A percentile compares a stretch with the other conserved stretches of the same genome.
Evolutionary conservation across 371 early-diverging fungal species (phyloP).

Genomic region (Mortierella sp.): DNA sequence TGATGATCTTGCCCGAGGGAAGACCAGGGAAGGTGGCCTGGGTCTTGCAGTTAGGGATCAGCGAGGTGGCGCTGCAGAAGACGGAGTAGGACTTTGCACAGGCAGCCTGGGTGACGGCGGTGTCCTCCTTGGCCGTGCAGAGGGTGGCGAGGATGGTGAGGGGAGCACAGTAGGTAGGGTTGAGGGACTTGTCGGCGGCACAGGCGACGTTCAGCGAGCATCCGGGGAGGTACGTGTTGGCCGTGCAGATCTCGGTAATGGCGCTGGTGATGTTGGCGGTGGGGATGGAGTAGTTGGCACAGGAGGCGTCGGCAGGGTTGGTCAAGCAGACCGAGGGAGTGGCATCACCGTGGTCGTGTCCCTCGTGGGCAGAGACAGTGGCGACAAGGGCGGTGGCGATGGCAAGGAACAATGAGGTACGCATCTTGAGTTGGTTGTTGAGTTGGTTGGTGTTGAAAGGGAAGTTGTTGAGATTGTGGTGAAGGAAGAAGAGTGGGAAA

Average conservation of each 20-base stretch:
- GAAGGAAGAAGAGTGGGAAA: conserved; percentile 11
- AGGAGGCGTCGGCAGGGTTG: conserved; percentile 47
- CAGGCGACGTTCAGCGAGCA: conserved; percentile 57
- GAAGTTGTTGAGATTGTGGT: neutral
- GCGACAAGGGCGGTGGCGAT: conserved; percentile 38
- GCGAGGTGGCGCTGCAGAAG: conserved; percentile 42
- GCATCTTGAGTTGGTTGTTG: conserved; percentile 30
- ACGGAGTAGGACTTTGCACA: conserved; percentile 47
- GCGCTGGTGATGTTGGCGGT: conserved; percentile 29
- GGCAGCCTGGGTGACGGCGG: conserved; percentile 26
- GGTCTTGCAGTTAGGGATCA: conserved; percentile 49
- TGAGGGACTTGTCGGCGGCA: conserved; percentile 33
- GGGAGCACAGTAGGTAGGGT: conserved; percentile 45
- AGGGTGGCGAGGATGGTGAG: conserved; percentile 49
- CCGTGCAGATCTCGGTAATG: conserved; percentile 45
- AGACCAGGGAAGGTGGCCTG: conserved; percentile 49
- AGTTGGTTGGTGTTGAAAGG: neutral
- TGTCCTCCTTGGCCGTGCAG: conserved; percentile 45
- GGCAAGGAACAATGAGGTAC: conserved; percentile 38
- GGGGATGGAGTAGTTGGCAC: conserved; percentile 42
- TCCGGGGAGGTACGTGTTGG: conserved; percentile 51
- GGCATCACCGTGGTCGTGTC: conserved; percentile 27
- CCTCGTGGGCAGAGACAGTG: conserved; percentile 40
- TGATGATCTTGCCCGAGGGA: conserved; percentile 51
- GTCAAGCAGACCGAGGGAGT: conserved; percentile 48